These are phyloP conservation scores for Teunomyces barrocoloradensis DNA, from an alignment of 805 yeast species.

Conservation along the genomic window DNA sequence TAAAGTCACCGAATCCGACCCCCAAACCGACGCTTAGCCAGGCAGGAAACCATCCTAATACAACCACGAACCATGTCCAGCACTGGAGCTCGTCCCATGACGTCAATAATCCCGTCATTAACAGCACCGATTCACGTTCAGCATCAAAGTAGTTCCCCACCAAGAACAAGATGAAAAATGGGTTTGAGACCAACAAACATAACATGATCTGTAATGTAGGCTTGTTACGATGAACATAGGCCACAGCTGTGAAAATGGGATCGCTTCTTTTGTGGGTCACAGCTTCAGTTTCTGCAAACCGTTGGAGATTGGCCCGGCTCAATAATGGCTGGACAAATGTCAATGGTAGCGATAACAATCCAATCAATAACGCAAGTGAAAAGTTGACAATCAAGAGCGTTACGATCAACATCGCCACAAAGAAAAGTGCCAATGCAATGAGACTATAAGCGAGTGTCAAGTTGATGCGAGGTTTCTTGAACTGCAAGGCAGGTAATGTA, in stretches of 20 bases:
- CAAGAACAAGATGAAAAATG: constrained; percentile 36
- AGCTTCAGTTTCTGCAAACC: not conserved
- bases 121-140: constrained; percentile 33
- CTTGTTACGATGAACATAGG: constrained; percentile 9
- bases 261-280: not conserved
- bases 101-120: constrained; percentile 52
- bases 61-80: constrained; percentile 81
- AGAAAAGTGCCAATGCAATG: constrained; percentile 49
- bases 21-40: constrained; percentile 53
- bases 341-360: constrained; percentile 72
- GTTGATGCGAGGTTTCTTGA: constrained; percentile 13
- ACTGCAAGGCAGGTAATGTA: constrained; percentile 11
- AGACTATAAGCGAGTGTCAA: constrained; percentile 23
- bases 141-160: constrained; percentile 26
- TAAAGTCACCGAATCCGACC: constrained; percentile 29
- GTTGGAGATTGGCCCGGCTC: not conserved
- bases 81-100: constrained; percentile 70
- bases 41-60: constrained; percentile 77
- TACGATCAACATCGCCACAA: constrained; percentile 65
- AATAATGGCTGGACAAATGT: constrained; percentile 51
- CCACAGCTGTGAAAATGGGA: constrained; percentile 4
- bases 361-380: constrained; percentile 70
- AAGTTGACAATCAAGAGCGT: constrained; percentile 81
- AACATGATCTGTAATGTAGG: constrained; percentile 23
- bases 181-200: constrained; percentile 48